Evolutionary conservation across 768 basidiomycete genomes (phyloP), one percentile per base, ranked within the genome.

Genomic region (Lactarius quietus): DNA sequence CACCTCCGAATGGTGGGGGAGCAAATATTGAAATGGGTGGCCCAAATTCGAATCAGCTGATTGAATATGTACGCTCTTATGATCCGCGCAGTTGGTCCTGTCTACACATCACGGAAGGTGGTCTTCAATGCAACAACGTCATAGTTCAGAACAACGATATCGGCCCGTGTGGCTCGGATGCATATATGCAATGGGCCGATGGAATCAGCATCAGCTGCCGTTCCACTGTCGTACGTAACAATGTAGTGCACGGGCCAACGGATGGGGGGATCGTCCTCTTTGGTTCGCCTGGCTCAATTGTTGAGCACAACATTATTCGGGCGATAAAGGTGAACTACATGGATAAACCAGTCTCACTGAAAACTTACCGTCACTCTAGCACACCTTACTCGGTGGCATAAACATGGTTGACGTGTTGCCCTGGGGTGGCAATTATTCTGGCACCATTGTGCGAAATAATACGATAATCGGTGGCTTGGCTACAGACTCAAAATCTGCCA

Each of bases 11-110:
- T 0, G 65, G 56, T 26, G 90, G 90, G 8, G 89, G 88, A 0
- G 92, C 82, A 28, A 92, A 92, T 70, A 91, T 94, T 61, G 92
- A 93, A 75, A 87, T 94, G 81, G 93, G 93, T 5, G 93, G 92
- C 12, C 70, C 79, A n/a, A 93, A 89, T 68, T 77, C 83, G 3
- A 78, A 82, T 70, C 92, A 95, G 73, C 69, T 92, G 45, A 79
- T 95, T 61, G 90, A 93, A 77, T 86, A 84, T 66, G 91, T 93
- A 12, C 84, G 80, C 68, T 87, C 89, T 7, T 90, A 78, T 71
- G 85, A 94, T 74, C 90, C 91, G 3, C 82, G 92, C 58, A 78
- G 89, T 64, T 93, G 93, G 92, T 85, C 89, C 9, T 93, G 92
- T 73, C 79, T 95, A 41, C 93, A 95, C 70, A 73, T 94, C 36